phyloP scores from a whole-genome alignment of 2,329 filamentous ascomycete species.

The Penicillium sumatraense region DNA sequence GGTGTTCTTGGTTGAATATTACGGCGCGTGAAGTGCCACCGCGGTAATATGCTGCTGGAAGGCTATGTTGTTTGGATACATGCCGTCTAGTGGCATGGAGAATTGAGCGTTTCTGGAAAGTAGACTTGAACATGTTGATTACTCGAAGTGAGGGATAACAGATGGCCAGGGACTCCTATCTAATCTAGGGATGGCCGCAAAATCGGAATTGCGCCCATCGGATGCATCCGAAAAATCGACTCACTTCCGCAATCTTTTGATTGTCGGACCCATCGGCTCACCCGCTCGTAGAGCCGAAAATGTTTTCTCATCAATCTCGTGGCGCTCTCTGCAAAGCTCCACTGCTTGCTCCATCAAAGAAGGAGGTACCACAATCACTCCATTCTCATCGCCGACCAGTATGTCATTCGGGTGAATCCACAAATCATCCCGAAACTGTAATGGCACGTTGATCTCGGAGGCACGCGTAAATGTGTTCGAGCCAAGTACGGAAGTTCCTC shows the following conservation, averaged over 20 bases:
- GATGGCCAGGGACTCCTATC: no score
- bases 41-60: conserved; percentile 66
- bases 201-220: no score
- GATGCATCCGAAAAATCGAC: not conserved
- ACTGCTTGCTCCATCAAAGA: conserved; percentile 16
- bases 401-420: conserved; percentile 18
- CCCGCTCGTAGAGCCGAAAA: conserved; percentile 17
- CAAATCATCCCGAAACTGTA: conserved; percentile 19
- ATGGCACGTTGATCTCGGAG: conserved; percentile 17
- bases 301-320: conserved; percentile 22
- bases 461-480: conserved; percentile 19
- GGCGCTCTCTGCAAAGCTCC: conserved; percentile 16
- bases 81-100: no score
- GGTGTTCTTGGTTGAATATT: conserved; percentile 60
- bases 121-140: no score
- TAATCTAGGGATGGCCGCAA: no score
- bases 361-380: conserved; percentile 18
- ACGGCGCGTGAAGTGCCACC: conserved; percentile 71
- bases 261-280: conserved; percentile 17
- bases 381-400: conserved; percentile 20
- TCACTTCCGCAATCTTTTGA: conserved; percentile 19
- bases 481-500: conserved; percentile 15
- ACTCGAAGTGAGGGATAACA: no score
- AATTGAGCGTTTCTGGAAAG: no score
- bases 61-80: conserved; percentile 32